A percentile compares a stretch with the other conserved stretches of the same genome.
These are phyloP conservation scores for Phytophthora ramorum DNA, from an alignment of 352 stramenopile species.

Conservation along the genomic window DNA sequence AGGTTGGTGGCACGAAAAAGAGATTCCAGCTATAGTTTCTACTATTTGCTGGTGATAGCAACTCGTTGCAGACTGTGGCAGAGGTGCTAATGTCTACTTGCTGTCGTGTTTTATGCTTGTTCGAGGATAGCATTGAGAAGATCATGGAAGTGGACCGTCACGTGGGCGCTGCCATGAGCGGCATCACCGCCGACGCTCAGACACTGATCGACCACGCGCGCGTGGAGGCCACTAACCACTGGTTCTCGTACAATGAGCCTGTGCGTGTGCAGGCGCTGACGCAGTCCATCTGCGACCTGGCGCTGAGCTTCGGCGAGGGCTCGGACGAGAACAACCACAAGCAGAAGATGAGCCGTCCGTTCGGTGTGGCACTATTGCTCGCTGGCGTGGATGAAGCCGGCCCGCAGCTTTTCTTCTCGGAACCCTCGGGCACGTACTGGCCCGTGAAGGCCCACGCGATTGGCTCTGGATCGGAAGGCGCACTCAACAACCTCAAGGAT, in stretches of 20 bases:
- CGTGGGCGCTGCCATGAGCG: conserved; percentile 98
- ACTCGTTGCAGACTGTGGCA: too few relatives aligned
- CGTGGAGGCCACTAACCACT: conserved; percentile 99
- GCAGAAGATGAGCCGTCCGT: conserved; percentile 98
- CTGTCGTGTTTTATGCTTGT: conserved; percentile 4
- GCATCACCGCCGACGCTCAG: conserved; percentile 98
- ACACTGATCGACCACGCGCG: conserved; percentile 99
- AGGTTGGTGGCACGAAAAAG: conserved; percentile 49
- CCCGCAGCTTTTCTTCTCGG: conserved; percentile 96
- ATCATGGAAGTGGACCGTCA: conserved; percentile 99
- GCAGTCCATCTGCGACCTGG: conserved; percentile 98
- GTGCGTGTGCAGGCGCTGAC: conserved; percentile 98
- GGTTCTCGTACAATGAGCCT: conserved; percentile 98
- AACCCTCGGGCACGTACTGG: conserved; percentile 98
- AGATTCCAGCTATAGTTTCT: background rate
- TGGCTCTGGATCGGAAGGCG: conserved; percentile 97
- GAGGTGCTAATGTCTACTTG: conserved; percentile 1
- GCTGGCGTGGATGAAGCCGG: conserved; percentile 96
- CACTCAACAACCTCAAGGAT: conserved; percentile 98
- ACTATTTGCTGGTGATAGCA: too few relatives aligned
- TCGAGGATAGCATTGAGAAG: conserved; percentile 96
- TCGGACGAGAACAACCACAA: conserved; percentile 95
- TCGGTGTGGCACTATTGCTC: conserved; percentile 98
- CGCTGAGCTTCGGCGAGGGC: conserved; percentile 95
- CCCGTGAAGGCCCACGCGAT: conserved; percentile 99